Conservation (phyloP, 345 rosid genomes). For the Hibiscus trionum region DNA sequence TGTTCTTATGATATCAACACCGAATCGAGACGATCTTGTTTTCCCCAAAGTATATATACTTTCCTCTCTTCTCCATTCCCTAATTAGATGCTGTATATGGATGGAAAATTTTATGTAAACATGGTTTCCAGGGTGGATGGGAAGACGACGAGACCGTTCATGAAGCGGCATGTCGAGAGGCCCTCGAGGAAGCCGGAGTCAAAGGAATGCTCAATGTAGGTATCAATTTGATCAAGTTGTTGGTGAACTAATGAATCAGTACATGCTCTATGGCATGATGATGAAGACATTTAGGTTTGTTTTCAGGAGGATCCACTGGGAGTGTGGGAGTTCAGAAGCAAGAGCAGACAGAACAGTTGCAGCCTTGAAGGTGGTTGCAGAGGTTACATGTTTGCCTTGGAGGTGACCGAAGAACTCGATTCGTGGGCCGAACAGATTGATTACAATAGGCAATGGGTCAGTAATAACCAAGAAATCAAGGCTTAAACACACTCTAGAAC, state of each 20-base stretch:
- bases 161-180: slow-evolving; percentile 90
- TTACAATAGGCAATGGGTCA: slow-evolving; percentile 41
- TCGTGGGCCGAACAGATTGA: slow-evolving; percentile 37
- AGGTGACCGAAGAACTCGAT: slow-evolving; percentile 39
- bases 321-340: slow-evolving; percentile 58
- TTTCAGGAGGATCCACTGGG: slow-evolving; percentile 32
- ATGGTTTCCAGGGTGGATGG: slow-evolving; percentile 75
- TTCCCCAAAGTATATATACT: slow-evolving; percentile 38
- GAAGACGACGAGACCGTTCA: slow-evolving; percentile 81
- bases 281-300: neutral
- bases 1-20: slow-evolving; percentile 54
- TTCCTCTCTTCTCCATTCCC: neutral
- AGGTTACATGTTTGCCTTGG: slow-evolving; percentile 69
- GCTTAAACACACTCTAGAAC: neutral
- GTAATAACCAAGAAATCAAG: neutral
- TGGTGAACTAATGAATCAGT: no score
- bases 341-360: slow-evolving; percentile 34
- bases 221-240: neutral
- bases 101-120: neutral
- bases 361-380: slow-evolving; percentile 47
- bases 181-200: slow-evolving; percentile 93
- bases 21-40: slow-evolving; percentile 44
- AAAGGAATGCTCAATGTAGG: slow-evolving; percentile 65
- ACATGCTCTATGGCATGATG: neutral
- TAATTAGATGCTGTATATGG: neutral